A percentile compares a stretch with the other conserved stretches of the same genome.
These are phyloP conservation scores for Hapsidospora chrysogenum DNA, from an alignment of 495 filamentous ascomycete genomes.

Conservation along the genomic window DNA sequence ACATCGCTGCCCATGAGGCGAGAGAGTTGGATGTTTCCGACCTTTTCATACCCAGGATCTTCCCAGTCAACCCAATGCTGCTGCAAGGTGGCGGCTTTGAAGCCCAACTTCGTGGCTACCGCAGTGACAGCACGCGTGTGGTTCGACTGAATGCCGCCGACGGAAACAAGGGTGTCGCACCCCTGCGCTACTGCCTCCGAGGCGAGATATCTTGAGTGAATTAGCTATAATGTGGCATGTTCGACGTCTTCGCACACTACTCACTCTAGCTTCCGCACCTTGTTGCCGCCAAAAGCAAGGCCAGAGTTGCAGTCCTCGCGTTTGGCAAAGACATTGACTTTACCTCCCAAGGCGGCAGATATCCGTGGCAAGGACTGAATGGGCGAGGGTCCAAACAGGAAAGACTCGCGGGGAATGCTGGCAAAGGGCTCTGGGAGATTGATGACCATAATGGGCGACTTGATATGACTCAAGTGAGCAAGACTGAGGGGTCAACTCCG, in stretches of 20 bases:
- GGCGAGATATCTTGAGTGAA: conserved; percentile 25
- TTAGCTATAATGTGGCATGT: not conserved
- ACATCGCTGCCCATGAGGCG: conserved; percentile 44
- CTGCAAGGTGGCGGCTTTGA: conserved; percentile 38
- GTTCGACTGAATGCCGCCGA: conserved; percentile 51
- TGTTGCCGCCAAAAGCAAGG: conserved; percentile 49
- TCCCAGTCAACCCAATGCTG: conserved; percentile 45
- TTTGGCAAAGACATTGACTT: conserved; percentile 42
- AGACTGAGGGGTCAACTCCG: too few species aligned
- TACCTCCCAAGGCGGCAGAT: conserved; percentile 31
- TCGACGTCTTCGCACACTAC: not conserved
- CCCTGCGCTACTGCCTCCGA: conserved; percentile 37
- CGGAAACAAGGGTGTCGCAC: conserved; percentile 39
- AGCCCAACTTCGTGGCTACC: conserved; percentile 31
- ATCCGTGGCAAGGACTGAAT: conserved; percentile 43
- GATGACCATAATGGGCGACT: conserved; percentile 9
- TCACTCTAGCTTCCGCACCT: conserved; percentile 49
- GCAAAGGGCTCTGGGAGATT: conserved; percentile 39
- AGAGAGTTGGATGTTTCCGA: conserved; percentile 47
- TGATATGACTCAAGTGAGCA: not conserved
- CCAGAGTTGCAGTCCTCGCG: conserved; percentile 46
- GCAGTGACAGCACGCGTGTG: conserved; percentile 48
- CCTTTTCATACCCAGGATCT: conserved; percentile 32
- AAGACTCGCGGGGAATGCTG: conserved; percentile 33
- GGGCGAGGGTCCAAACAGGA: conserved; percentile 42